A percentile compares a stretch with the other conserved stretches of the same genome.
Conservation (phyloP, 257 asterid genomes). For the Solanum chaucha region DNA sequence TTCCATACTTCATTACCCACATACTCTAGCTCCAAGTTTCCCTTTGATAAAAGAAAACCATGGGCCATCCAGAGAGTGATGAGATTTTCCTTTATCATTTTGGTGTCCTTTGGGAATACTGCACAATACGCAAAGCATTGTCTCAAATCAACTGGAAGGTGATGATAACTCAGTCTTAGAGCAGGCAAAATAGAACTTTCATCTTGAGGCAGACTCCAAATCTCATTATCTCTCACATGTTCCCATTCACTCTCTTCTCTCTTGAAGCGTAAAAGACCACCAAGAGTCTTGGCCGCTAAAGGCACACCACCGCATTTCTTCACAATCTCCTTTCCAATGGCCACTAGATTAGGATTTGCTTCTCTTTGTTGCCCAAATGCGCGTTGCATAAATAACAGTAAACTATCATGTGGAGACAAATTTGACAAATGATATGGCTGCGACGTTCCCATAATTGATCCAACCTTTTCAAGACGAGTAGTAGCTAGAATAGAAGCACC, state of each 20-base stretch:
- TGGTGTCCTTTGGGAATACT: constrained; percentile 11
- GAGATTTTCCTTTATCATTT: background rate
- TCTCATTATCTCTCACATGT: constrained; percentile 11
- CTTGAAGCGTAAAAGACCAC: constrained; percentile 15
- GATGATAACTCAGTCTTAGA: constrained; percentile 23
- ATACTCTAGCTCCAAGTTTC: constrained; percentile 7
- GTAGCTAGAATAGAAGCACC: constrained; percentile 18
- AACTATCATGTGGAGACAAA: constrained; percentile 10
- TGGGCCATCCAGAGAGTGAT: constrained; percentile 19
- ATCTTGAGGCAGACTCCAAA: constrained; percentile 16
- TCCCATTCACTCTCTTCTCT: constrained; percentile 14
- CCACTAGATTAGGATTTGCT: background rate
- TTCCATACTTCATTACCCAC: constrained; percentile 17
- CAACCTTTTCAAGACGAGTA: constrained; percentile 17
- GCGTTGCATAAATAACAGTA: constrained; percentile 8
- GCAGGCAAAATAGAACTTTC: constrained; percentile 10
- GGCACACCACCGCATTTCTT: constrained; percentile 20
- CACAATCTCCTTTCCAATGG: constrained; percentile 17
- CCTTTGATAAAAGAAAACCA: constrained; percentile 13
- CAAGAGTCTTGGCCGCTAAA: constrained; percentile 20
- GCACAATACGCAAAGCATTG: constrained; percentile 27
- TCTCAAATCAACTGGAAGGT: constrained; percentile 16
- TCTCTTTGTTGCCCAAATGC: constrained; percentile 10
- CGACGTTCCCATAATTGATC: constrained; percentile 10
- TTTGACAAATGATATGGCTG: background rate